A percentile compares a stretch with the other conserved stretches of the same genome.
phyloP scores from a whole-genome alignment of 2,329 filamentous ascomycete genomes.

The Camptophora hylomeconis region DNA sequence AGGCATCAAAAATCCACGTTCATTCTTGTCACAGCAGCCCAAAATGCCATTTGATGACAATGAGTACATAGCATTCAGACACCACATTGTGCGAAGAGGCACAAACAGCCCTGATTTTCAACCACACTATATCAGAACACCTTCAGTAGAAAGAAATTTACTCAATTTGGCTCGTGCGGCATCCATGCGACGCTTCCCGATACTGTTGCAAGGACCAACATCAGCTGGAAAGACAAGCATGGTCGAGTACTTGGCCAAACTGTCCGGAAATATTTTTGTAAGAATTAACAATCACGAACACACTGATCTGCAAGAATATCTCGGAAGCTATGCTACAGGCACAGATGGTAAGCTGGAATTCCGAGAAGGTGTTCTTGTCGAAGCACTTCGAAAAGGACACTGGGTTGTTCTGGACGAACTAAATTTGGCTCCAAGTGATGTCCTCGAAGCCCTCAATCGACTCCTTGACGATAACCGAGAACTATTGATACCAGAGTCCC shows the following conservation, averaged over 20 bases:
- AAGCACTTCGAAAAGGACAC: slow-evolving; percentile 80
- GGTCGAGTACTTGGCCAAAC: slow-evolving; percentile 96
- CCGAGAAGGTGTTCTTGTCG: slow-evolving; percentile 85
- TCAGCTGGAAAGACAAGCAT: slow-evolving; percentile 98
- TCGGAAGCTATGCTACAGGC: slow-evolving; percentile 85
- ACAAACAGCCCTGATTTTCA: slow-evolving; percentile 53
- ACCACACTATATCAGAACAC: slow-evolving; percentile 87
- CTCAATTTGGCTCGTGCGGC: slow-evolving; percentile 88
- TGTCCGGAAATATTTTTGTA: slow-evolving; percentile 92
- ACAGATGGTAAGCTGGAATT: slow-evolving; percentile 74
- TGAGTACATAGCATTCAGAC: slow-evolving; percentile 70
- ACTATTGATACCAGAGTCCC: slow-evolving; percentile 88
- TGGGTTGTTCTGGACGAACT: slow-evolving; percentile 98
- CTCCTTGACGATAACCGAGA: slow-evolving; percentile 94
- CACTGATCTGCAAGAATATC: slow-evolving; percentile 92
- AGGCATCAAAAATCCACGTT: slow-evolving; percentile 53
- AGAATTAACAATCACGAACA: slow-evolving; percentile 99
- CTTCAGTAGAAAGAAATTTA: slow-evolving; percentile 87
- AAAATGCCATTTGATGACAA: slow-evolving; percentile 63
- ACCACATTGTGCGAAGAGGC: slow-evolving; percentile 84
- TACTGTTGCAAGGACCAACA: slow-evolving; percentile 90
- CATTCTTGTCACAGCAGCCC: slow-evolving; percentile 65
- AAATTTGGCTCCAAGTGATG: slow-evolving; percentile 92
- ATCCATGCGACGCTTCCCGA: slow-evolving; percentile 81
- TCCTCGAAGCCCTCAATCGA: slow-evolving; percentile 89